Conservation (phyloP, 2,329 filamentous ascomycete genomes). For the Hawksworthiomyces lignivorus region DNA sequence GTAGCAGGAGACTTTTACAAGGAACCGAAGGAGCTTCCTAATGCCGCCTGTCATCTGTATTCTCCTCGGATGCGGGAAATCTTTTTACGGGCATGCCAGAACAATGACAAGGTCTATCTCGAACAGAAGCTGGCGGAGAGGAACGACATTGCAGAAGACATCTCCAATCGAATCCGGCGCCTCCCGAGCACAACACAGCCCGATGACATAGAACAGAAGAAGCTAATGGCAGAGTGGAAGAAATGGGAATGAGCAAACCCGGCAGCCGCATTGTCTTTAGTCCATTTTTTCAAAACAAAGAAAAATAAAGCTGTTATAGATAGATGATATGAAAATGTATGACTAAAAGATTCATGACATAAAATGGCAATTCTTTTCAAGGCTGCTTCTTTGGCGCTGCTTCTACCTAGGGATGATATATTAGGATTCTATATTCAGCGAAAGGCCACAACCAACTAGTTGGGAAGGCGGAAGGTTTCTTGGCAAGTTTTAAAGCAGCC, state of each 20-base stretch:
- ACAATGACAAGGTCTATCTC: constrained; percentile 60
- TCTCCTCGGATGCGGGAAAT: constrained; percentile 69
- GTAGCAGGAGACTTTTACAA: constrained; percentile 60
- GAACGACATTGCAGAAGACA: constrained; percentile 50
- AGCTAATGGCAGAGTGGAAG: constrained; percentile 49
- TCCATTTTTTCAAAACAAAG: too few species aligned
- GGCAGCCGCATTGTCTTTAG: too few species aligned
- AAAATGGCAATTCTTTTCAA: too few species aligned
- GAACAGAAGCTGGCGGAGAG: constrained; percentile 49
- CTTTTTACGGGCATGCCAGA: constrained; percentile 59
- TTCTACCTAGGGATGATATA: too few species aligned
- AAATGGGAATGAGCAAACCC: constrained; percentile 51
- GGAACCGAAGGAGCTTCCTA: constrained; percentile 46
- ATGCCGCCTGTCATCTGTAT: constrained; percentile 66
- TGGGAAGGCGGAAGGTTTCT: too few species aligned
- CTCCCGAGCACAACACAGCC: constrained; percentile 23
- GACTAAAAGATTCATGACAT: too few species aligned
- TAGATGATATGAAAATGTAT: too few species aligned
- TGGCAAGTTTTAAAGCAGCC: too few species aligned
- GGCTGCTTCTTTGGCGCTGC: too few species aligned
- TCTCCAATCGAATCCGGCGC: constrained; percentile 42
- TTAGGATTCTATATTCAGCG: background rate
- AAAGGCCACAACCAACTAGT: too few species aligned
- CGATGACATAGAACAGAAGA: constrained; percentile 34
- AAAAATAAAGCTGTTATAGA: too few species aligned